Evolutionary conservation across 106 monocot species (phyloP).

Genomic region (Apostasia ramifera): DNA sequence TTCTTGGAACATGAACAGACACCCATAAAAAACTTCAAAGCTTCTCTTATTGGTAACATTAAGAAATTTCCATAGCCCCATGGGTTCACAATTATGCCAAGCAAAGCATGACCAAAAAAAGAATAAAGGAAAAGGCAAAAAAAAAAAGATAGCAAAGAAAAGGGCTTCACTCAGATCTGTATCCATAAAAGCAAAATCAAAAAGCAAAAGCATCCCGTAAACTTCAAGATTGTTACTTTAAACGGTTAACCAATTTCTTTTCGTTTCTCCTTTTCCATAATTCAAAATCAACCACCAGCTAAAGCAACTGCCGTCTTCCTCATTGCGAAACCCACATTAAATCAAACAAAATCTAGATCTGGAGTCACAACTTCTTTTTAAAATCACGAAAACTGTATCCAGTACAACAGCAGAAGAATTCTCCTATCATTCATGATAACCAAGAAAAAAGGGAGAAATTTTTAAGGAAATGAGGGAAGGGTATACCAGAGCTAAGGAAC

Average conservation of each 20-base stretch:
- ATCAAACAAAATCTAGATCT: too few relatives aligned
- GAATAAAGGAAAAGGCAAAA: too few relatives aligned
- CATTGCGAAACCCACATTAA: too few relatives aligned
- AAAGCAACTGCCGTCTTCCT: neutral
- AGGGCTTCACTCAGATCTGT: neutral
- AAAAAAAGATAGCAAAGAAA: neutral
- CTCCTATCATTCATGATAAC: too few relatives aligned
- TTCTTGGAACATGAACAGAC: neutral
- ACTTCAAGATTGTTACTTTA: neutral
- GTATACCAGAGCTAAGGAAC: constrained; percentile 68
- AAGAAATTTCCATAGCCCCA: neutral
- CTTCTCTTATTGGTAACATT: too few relatives aligned
- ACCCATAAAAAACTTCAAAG: neutral
- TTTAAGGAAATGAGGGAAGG: neutral
- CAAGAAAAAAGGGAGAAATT: neutral
- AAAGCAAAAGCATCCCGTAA: neutral
- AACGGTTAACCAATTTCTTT: neutral
- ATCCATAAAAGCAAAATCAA: neutral
- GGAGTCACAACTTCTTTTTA: too few relatives aligned
- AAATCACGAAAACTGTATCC: too few relatives aligned
- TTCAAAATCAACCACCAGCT: neutral
- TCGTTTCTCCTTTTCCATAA: neutral
- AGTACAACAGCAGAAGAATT: too few relatives aligned
- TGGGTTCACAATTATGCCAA: too few relatives aligned
- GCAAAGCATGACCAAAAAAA: too few relatives aligned